Base-by-base conservation (phyloP, 2,329 filamentous ascomycete species). In the Epicoccum sorghinum region DNA sequence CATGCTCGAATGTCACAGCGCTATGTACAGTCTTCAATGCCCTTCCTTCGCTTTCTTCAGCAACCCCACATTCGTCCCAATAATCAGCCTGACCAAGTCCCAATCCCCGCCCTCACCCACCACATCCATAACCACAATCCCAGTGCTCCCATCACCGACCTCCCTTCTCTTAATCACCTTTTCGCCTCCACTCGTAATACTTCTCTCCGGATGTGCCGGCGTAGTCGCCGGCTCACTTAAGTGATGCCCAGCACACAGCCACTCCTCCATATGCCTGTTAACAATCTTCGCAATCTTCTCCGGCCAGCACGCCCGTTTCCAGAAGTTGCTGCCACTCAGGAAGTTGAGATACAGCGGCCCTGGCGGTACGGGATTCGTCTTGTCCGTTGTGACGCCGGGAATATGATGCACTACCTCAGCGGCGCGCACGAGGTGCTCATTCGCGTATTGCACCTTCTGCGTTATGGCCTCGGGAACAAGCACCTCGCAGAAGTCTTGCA, bases 401-500 rank as follows among this genome's bases (percentile, higher is more conserved):
- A 79, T 63, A 3, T 71, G 71, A 27, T 72, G 72, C 0, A 73
- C 66, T 4, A 65, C 66, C 0, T 60, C 54, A 0, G 73, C 78
- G 4, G 92, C 86, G 27, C 91, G 86, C 70, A 89, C 86, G 41
- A 97, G 85, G 65, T 96, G 92, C 23, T 87, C 86, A 55, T 83
- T 86, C 47, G 86, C 86, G 66, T 87, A 87, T 37, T 81, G 76
- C 55, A 96, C 89, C 81, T 98, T 99, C 75, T 87, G 86, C 33
- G 88, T 81, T 55, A 98, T 93, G 64, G 88, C 89, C 55, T 85
- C 79, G 22, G 84, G 86, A 74, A 91, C 86, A 40, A 88, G 78
- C 30, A 99, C 86, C 69, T 96, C 91, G 80, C 96, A 98, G 75
- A 93, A 97, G 78, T 98, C 95, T 78, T 98, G 95, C 37, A 98